Base-by-base conservation (phyloP, 2,329 filamentous ascomycete species). In the Xylaria sp. region DNA sequence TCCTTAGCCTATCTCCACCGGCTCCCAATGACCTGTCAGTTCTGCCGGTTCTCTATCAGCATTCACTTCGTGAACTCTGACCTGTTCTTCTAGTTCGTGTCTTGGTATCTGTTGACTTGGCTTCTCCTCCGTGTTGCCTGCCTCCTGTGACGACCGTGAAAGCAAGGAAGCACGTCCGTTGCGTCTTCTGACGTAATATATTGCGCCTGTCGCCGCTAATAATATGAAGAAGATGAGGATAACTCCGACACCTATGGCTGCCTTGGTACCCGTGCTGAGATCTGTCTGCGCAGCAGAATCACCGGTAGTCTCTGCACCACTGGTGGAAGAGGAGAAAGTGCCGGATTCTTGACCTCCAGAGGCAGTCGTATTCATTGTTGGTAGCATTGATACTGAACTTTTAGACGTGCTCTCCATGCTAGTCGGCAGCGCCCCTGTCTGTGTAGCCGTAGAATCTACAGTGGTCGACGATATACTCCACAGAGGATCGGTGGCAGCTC, bases 211-310 rank as follows among this genome's bases (percentile, higher is more conserved):
- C 29, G 17, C 27, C 17, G 27, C 49, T 51, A 51, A 33, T 1
- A 51, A 31, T 3, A 51, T 17, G 5, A 51, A n/a, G 1, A 31
- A 29, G 29, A 27, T 29, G 3, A 51, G 15, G 33, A 10, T 33
- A 33, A 15, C 49, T 33, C 49, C 49, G 17, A 51, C 29, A 20
- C 49, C 49, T 51, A 51, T 51, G 15, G 49, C 29, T n/a, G 49
- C 29, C 7, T 51, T 51, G 29, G 20, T 9, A 0, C 44, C 44
- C 9, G 44, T 25, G 44, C 44, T 47, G 10, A 47, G 44, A 25
- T 17, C 17, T 4, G 29, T 20, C 29, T 20, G 49, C 20, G 15
- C 29, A 33, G 27, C 9, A 33, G 29, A 33, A 15, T 7, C 20
- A 10, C 7, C 17, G 15, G 15, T 33, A 20, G 49, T 6, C 15